Evolutionary conservation across 805 yeast species (phyloP).

Genomic region (Saturnispora mendoncae): DNA sequence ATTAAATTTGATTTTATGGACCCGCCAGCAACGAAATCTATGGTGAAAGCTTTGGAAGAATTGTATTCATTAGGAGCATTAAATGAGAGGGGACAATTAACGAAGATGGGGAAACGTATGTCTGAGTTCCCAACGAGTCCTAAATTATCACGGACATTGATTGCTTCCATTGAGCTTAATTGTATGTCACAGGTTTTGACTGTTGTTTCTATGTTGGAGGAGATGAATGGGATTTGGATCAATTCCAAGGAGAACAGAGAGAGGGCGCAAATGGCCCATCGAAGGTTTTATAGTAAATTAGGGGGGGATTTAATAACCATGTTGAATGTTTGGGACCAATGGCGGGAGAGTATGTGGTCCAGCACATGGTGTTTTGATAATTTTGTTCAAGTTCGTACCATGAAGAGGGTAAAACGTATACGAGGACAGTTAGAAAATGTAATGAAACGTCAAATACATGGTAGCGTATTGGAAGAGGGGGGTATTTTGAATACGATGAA

Average conservation of each 20-base stretch:
- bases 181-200: constrained; percentile 65
- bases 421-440: constrained; percentile 58
- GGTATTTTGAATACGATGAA: too few relatives aligned
- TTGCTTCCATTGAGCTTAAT: constrained; percentile 49
- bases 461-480: too few relatives aligned
- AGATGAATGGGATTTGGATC: constrained; percentile 59
- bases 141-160: constrained; percentile 67
- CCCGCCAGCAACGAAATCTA: constrained; percentile 66
- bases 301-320: constrained; percentile 77
- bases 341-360: constrained; percentile 62
- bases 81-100: constrained; percentile 68
- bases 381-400: constrained; percentile 65
- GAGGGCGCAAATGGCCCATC: constrained; percentile 56
- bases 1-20: constrained; percentile 86
- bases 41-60: constrained; percentile 69
- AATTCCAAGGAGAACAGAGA: constrained; percentile 61
- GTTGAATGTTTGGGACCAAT: constrained; percentile 66
- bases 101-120: constrained; percentile 75
- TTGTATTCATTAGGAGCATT: constrained; percentile 85
- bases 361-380: constrained; percentile 80
- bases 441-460: too few relatives aligned
- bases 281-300: constrained; percentile 40
- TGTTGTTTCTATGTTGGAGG: constrained; percentile 77
- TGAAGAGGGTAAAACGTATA: constrained; percentile 60
- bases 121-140: constrained; percentile 91